A percentile compares a stretch with the other conserved stretches of the same genome.
phyloP scores from a whole-genome alignment of 352 stramenopile species.

The Phytophthora europaea region DNA sequence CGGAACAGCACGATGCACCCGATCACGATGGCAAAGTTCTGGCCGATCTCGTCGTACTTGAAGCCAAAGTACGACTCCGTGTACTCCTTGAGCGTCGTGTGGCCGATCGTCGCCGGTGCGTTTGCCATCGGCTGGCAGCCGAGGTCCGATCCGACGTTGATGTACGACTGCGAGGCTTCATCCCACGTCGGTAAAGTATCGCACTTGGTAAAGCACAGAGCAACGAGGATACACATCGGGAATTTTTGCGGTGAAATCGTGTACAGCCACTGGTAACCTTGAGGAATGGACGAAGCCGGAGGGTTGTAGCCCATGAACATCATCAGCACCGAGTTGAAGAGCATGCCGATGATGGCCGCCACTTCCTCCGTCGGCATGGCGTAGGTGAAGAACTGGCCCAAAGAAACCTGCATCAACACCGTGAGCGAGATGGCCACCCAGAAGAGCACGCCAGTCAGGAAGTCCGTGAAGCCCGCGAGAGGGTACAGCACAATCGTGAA shows the following conservation, averaged over 20 bases:
- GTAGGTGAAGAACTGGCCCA: slow-evolving; percentile 5
- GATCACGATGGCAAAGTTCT: slow-evolving; percentile 5
- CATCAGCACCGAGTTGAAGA: slow-evolving; percentile 4
- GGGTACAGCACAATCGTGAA: slow-evolving; percentile 7
- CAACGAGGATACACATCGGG: slow-evolving; percentile 2
- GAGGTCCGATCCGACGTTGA: background rate
- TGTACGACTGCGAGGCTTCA: slow-evolving; percentile 1
- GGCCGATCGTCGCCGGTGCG: background rate
- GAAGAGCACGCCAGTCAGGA: background rate
- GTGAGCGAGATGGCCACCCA: background rate
- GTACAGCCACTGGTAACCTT: slow-evolving; percentile 4
- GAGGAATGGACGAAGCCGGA: background rate
- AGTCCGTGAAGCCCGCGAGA: slow-evolving; percentile 6
- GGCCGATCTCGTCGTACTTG: slow-evolving; percentile 6
- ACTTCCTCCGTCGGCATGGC: slow-evolving; percentile 1
- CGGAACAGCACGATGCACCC: background rate
- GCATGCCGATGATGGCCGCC: background rate
- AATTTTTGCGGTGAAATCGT: slow-evolving; percentile 1
- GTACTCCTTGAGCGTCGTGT: slow-evolving; percentile 8
- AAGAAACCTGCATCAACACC: background rate
- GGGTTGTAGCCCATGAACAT: slow-evolving; percentile 8
- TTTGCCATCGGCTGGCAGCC: slow-evolving; percentile 2
- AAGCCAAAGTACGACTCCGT: slow-evolving; percentile 3
- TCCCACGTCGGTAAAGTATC: background rate
- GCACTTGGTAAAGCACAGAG: slow-evolving; percentile 4